Evolutionary conservation across 2,329 filamentous ascomycete genomes (phyloP), one percentile per base, ranked within the genome.

Genomic region (Phialophora tarda): DNA sequence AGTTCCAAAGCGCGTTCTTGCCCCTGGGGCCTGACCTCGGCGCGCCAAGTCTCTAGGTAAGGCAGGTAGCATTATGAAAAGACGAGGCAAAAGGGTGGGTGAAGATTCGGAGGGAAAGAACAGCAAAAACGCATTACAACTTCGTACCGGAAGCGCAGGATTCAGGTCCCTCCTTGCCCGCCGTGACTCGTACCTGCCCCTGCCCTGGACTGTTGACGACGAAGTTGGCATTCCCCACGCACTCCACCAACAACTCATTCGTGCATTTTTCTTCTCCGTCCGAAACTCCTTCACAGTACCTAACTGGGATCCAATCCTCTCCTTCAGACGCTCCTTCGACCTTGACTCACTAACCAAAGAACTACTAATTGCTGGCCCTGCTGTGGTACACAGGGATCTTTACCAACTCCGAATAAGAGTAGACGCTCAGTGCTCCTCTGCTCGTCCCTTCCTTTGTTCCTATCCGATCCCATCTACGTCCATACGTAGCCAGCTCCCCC

Each of bases 381-480:
- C 56, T 59, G 68, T 70, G 68, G 68, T 62, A 65, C 65, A 66
- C 65, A 41, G 17, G 21, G 6, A 41, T 61, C 51, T 51, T 30
- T 24, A 8, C 30, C 24, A 51, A 38, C 41, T 38, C 34, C 54
- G 28, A 48, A 44, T 47, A 57, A 48, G 62, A 70, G 65, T 59
- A 66, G 68, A 70, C 59, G 63, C 68, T 64, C 21, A 38, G 48
- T 68, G 61, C 62, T 63, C 62, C 65, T 63, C 67, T 63, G 63
- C 60, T 70, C 68, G 68, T 70, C 68, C 68, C 57, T 66, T 70
- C 68, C 68, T 70, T 70, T 70, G 68, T 69, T 56, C 68, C 44
- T 30, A n/a, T 59, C 28, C 59, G n/a, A 41, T 11, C 7, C 30
- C 23, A 4, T 38, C 57, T 34, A 32, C 24, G n/a, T 30, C 50